These are phyloP conservation scores for Cymbopogon citratus DNA, from an alignment of 176 grass and related monocot species.

Conservation along the genomic window DNA sequence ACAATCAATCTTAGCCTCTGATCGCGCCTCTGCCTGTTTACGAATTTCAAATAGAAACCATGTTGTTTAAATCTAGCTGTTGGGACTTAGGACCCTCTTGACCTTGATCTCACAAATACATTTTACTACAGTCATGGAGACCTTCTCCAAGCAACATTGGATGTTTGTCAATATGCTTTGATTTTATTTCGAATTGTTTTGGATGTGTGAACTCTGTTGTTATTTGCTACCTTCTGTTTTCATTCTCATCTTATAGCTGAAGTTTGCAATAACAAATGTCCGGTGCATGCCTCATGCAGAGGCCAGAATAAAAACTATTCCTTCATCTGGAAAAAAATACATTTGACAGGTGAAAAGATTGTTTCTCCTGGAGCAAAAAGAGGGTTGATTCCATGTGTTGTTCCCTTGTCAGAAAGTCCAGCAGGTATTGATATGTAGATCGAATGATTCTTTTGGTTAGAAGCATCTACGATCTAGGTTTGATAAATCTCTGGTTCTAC, in stretches of 20 bases:
- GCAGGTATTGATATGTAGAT: conserved; percentile 46
- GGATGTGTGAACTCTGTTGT: background rate
- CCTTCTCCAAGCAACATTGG: background rate
- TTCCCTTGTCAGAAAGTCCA: conserved; percentile 77
- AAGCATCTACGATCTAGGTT: background rate
- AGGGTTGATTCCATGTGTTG: conserved; percentile 70
- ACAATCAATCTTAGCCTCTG: too few relatives aligned
- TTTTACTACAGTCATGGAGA: background rate
- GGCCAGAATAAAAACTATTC: background rate
- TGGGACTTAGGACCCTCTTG: background rate
- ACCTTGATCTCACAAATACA: background rate
- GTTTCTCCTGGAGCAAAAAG: conserved; percentile 83
- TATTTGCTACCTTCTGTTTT: background rate
- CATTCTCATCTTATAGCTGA: background rate
- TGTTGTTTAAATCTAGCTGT: background rate
- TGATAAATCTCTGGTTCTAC: background rate
- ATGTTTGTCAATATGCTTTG: background rate
- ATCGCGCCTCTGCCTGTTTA: background rate
- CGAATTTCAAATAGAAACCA: background rate
- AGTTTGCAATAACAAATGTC: background rate
- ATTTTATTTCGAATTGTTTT: background rate
- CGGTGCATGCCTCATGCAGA: background rate
- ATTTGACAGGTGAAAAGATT: conserved; percentile 58
- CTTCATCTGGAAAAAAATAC: background rate
- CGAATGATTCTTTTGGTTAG: background rate